Percentiles rank a stretch among this genome's conserved stretches.
Evolutionary conservation across 495 filamentous ascomycete species (phyloP).

Genomic region (Haplographium delicatum): DNA sequence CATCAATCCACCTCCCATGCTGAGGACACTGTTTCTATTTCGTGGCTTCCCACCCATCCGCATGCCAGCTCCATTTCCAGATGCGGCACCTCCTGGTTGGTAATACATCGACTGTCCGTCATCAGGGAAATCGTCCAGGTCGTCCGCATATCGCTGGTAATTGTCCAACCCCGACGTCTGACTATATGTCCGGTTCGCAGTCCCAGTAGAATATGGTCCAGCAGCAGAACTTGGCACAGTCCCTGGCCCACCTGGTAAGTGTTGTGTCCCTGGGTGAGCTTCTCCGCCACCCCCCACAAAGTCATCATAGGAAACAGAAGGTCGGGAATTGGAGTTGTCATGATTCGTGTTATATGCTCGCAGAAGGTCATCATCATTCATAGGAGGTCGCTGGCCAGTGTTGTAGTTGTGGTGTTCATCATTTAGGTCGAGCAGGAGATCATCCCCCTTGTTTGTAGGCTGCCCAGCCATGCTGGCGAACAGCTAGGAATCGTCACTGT

Average conservation of each 20-base stretch:
- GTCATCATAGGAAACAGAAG: conserved; percentile 89
- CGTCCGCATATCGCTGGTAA: conserved; percentile 85
- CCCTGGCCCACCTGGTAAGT: conserved; percentile 47
- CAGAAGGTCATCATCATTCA: conserved; percentile 73
- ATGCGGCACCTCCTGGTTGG: conserved; percentile 42
- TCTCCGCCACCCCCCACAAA: conserved; percentile 69
- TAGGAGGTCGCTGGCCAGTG: conserved; percentile 61
- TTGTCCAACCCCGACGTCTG: conserved; percentile 81
- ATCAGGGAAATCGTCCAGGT: conserved; percentile 69
- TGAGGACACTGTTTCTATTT: conserved; percentile 81
- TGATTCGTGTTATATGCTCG: conserved; percentile 64
- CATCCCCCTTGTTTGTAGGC: conserved; percentile 56
- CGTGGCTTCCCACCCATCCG: conserved; percentile 48
- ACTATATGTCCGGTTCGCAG: conserved; percentile 55
- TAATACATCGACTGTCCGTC: conserved; percentile 70
- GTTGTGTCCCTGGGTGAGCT: conserved; percentile 37
- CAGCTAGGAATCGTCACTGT: conserved; percentile 19
- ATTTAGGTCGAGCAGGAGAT: conserved; percentile 70
- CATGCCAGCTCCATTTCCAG: conserved; percentile 36
- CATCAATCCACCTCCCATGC: conserved; percentile 78
- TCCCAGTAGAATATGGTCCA: conserved; percentile 42
- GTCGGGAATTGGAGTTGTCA: conserved; percentile 58
- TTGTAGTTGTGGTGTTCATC: conserved; percentile 65
- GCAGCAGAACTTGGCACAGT: conserved; percentile 7
- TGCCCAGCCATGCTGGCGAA: conserved; percentile 62